A percentile compares a stretch with the other conserved stretches of the same genome.
phyloP scores from a whole-genome alignment of 495 filamentous ascomycete genomes.

The Cercophora sp. region DNA sequence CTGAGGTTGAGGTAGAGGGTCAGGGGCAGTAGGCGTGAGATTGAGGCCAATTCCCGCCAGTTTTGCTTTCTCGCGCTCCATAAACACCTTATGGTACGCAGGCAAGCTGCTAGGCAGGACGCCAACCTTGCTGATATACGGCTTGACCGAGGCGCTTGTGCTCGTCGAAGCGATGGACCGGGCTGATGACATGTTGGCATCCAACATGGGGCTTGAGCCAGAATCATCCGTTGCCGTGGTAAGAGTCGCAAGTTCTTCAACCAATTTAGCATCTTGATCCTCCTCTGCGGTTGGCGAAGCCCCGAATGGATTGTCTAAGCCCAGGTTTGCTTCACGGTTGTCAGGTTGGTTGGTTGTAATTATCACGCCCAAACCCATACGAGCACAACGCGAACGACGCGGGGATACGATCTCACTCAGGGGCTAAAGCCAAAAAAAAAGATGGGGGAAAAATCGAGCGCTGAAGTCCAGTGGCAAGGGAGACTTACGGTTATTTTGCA shows the following conservation, averaged over 20 bases:
- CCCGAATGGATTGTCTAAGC: constrained; percentile 36
- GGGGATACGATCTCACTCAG: too few species aligned
- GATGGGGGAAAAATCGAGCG: too few species aligned
- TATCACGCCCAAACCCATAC: background rate
- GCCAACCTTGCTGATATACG: constrained; percentile 74
- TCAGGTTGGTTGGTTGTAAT: constrained; percentile 14
- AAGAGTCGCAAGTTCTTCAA: constrained; percentile 17
- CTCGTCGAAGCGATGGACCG: constrained; percentile 41
- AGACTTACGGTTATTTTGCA: constrained; percentile 85
- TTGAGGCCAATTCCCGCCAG: constrained; percentile 33
- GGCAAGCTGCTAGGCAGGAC: constrained; percentile 87
- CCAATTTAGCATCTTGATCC: constrained; percentile 19
- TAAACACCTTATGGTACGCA: constrained; percentile 81
- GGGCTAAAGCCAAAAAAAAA: too few species aligned
- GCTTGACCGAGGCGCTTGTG: constrained; percentile 43
- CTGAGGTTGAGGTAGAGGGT: constrained; percentile 48
- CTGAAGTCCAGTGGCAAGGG: too few species aligned
- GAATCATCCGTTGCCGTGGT: constrained; percentile 14
- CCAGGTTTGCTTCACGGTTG: constrained; percentile 22
- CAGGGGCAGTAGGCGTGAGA: constrained; percentile 39
- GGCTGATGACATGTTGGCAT: constrained; percentile 37
- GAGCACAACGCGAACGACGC: too few species aligned
- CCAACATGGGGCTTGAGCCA: constrained; percentile 31
- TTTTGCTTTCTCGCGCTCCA: constrained; percentile 64
- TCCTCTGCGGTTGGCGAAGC: constrained; percentile 32